A percentile compares a stretch with the other conserved stretches of the same genome.
Evolutionary conservation across 148 eudicot genomes (phyloP).

Genomic region (Fagopyrum homotropicum): DNA sequence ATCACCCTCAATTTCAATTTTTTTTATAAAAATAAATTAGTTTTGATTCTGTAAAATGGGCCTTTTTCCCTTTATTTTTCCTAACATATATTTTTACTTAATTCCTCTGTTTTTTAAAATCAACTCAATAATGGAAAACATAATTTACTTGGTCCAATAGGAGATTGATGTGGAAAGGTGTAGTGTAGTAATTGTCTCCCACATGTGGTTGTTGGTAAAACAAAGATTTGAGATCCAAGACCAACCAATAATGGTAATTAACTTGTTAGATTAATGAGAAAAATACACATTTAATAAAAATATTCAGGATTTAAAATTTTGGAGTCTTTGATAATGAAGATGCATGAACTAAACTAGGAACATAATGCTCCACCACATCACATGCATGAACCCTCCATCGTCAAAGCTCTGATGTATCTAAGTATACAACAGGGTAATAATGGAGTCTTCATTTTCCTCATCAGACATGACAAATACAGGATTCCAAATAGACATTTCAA

Average conservation of each 20-base stretch:
- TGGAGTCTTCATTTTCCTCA: background rate
- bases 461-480: background rate
- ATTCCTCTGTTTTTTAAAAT: background rate
- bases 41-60: no score
- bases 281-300: background rate
- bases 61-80: no score
- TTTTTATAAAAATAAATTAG: no score
- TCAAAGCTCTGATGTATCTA: slow-evolving; percentile 4
- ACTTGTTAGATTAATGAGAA: background rate
- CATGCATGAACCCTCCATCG: slow-evolving; percentile 11
- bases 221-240: slow-evolving; percentile 9
- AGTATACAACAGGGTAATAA: background rate
- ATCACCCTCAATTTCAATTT: no score
- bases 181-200: background rate
- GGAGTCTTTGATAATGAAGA: background rate
- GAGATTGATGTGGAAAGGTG: background rate
- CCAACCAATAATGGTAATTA: background rate
- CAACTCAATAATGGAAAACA: background rate
- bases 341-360: background rate
- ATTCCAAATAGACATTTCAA: slow-evolving; percentile 2
- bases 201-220: slow-evolving; percentile 5
- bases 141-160: background rate
- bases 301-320: background rate
- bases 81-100: no score
- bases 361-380: slow-evolving; percentile 2